Conservation (phyloP, 768 basidiomycete species). For the Boletus barrowsii region DNA sequence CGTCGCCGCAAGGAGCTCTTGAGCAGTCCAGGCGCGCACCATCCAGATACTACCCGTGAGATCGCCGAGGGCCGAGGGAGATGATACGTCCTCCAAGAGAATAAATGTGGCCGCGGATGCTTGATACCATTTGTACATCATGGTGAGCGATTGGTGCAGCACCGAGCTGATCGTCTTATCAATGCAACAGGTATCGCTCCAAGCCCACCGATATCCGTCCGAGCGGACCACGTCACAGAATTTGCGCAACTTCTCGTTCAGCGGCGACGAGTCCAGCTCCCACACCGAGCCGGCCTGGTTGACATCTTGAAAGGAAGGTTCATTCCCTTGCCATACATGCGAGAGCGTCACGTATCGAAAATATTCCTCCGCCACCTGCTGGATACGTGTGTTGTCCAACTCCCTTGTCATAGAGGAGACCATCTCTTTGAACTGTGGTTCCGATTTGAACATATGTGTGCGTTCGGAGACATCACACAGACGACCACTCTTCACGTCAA, state of each 20-base stretch:
- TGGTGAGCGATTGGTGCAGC: constrained; percentile 5
- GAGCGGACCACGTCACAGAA: constrained; percentile 6
- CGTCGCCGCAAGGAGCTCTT: constrained; percentile 11
- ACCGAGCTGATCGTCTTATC: constrained; percentile 8
- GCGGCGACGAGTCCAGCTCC: background rate
- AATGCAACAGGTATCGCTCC: constrained; percentile 14
- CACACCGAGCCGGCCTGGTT: background rate
- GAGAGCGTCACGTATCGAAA: constrained; percentile 12
- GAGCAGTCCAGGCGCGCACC: constrained; percentile 15
- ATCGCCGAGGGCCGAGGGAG: background rate
- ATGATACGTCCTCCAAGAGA: background rate
- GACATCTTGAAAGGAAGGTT: constrained; percentile 11
- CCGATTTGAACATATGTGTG: constrained; percentile 1
- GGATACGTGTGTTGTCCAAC: constrained; percentile 4
- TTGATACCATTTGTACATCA: constrained; percentile 16
- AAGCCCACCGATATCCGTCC: constrained; percentile 15
- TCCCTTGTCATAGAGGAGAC: constrained; percentile 6
- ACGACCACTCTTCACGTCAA: background rate
- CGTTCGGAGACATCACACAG: background rate
- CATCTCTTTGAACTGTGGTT: background rate
- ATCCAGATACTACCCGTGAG: constrained; percentile 4
- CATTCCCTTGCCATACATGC: constrained; percentile 11
- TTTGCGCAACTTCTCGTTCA: constrained; percentile 1
- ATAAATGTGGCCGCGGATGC: constrained; percentile 2
- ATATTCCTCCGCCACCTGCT: background rate